Base-by-base conservation (phyloP, 2,329 filamentous ascomycete species). In the Ophiosphaerella narmari region DNA sequence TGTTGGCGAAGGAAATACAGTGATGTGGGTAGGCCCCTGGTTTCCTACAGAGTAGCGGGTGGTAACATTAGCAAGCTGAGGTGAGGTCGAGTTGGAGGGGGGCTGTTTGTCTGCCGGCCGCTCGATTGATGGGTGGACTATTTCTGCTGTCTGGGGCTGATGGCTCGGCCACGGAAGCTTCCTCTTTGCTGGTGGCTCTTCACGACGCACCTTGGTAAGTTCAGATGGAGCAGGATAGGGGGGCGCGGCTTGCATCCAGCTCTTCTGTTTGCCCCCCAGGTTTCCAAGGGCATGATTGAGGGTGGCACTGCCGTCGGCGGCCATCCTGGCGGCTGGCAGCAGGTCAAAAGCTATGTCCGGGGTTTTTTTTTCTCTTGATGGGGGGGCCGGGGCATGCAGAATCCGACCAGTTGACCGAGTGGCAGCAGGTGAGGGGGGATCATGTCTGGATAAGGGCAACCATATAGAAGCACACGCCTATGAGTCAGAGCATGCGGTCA, bases 1-100 rank as follows among this genome's bases (percentile, higher is more conserved):
- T 11, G 84, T 80, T 29, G 86, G 85, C 12, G 86, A 87, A 6
- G 84, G 83, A 42, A 87, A 77, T 16, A 82, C 74, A 31, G 72
- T 59, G 50, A 67, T 56, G 16, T 43, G 33, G 4, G 45, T 47
- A 7, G 50, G 50, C 7, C 37, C 32, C 26, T 47, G 36, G 37
- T 18, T 39, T 29, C 45, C 9, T 5, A 39, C 40, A 11, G 35
- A 35, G 11, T 48, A 48, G 26, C 32, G 47, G 11, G 55, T 47
- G 5, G 65, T 12, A 44, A 59, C 46, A 48, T 72, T 74, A 18
- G 70, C 55, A 11, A 73, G 65, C 41, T 65, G 62, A 1, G 70
- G 71, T 13, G 70, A 73, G 9, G 64, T 65, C n/a, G 71, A 70
- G 38, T 63, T 73, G 2, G 67, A 69, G 7, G 57, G 37, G 11